A percentile compares a stretch with the other conserved stretches of the same genome.
Evolutionary conservation across 495 filamentous ascomycete species (phyloP).

Genomic region (Oidiodendron maius): DNA sequence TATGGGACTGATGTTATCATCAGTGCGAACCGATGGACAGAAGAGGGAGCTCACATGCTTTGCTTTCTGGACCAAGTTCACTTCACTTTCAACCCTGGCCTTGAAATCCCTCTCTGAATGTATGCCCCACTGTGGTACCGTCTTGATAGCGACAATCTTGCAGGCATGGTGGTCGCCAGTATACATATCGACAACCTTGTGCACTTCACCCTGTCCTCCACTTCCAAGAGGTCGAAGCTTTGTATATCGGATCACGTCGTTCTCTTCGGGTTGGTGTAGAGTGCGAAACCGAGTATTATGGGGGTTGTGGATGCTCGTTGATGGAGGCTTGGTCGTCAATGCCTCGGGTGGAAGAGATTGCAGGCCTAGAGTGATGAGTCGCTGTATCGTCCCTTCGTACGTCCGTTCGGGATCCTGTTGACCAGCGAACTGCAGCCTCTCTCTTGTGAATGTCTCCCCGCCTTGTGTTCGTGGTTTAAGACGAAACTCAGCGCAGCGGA

Average conservation of each 20-base stretch:
- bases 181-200: background rate
- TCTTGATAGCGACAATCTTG: background rate
- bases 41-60: background rate
- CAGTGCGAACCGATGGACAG: background rate
- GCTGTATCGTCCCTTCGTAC: no score
- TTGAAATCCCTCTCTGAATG: background rate
- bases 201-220: background rate
- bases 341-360: no score
- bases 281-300: no score
- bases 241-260: no score
- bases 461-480: background rate
- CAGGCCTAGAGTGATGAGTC: no score
- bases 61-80: background rate
- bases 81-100: background rate
- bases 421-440: no score
- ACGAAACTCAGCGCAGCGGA: background rate
- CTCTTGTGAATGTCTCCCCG: no score
- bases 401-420: no score
- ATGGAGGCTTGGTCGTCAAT: no score
- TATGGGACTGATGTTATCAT: background rate
- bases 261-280: no score
- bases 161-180: background rate
- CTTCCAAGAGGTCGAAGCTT: background rate
- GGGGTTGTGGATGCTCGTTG: no score
- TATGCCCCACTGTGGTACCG: background rate